phyloP scores from a whole-genome alignment of 306 rosid genomes.

The Quercus alba region DNA sequence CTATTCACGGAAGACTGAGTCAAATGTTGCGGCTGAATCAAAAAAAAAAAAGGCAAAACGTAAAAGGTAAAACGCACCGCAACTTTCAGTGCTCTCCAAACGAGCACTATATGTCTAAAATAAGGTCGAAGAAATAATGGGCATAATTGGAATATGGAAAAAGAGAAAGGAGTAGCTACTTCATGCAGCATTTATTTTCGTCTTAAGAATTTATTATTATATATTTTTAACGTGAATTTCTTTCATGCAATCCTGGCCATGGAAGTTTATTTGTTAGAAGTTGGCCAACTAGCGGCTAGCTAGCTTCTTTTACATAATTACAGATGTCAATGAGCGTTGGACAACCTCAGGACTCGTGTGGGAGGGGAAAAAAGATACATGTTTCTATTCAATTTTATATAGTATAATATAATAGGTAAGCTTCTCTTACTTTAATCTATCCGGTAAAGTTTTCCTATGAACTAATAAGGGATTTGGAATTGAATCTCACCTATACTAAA shows the following conservation, averaged over 20 bases:
- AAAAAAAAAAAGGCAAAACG: no score
- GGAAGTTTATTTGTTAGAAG: background rate
- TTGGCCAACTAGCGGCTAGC: constrained; percentile 22
- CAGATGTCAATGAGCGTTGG: constrained; percentile 35
- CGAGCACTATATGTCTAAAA: background rate
- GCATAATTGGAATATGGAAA: background rate
- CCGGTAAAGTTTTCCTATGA: no score
- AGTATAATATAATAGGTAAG: no score
- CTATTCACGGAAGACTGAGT: no score
- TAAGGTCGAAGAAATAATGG: background rate
- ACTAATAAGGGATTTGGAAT: no score
- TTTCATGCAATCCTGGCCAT: constrained; percentile 15
- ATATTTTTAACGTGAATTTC: constrained; percentile 1
- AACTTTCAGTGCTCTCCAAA: no score
- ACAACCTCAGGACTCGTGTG: constrained; percentile 8
- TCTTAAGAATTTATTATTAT: background rate
- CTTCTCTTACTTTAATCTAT: no score
- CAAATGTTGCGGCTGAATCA: no score
- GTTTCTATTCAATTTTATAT: background rate
- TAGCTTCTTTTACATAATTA: background rate
- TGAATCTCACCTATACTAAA: no score
- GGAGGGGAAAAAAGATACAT: background rate
- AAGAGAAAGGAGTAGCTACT: background rate
- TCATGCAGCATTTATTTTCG: constrained; percentile 20
- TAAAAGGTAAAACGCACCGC: no score